Conservation (phyloP, 768 basidiomycete species). For the Russula griseocarnosa region DNA sequence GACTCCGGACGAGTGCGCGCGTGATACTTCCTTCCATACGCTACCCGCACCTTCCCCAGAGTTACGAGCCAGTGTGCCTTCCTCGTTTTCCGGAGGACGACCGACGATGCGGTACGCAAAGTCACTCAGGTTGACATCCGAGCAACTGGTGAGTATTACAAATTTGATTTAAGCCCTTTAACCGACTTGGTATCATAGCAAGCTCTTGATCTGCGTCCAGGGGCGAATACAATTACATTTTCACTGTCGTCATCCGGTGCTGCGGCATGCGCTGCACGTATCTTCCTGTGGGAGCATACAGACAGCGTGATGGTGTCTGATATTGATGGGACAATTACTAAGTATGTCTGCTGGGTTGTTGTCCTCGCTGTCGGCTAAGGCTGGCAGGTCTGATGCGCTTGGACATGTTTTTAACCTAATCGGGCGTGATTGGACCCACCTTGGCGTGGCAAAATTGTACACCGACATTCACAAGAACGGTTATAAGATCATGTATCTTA, state of each 20-base stretch:
- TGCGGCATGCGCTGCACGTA: constrained; percentile 82
- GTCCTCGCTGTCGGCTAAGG: constrained; percentile 4
- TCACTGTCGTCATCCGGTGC: constrained; percentile 80
- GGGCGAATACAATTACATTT: constrained; percentile 90
- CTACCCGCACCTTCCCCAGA: constrained; percentile 8
- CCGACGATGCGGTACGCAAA: constrained; percentile 71
- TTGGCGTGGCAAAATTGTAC: constrained; percentile 95
- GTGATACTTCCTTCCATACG: not conserved
- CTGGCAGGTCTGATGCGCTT: constrained; percentile 80
- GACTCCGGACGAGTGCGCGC: constrained; percentile 3
- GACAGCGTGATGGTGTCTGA: constrained; percentile 92
- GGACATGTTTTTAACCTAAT: constrained; percentile 98
- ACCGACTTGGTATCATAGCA: constrained; percentile 48
- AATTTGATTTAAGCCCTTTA: not conserved
- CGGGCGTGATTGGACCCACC: constrained; percentile 96
- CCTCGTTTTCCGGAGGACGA: constrained; percentile 1
- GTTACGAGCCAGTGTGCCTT: not conserved
- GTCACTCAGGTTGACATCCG: constrained; percentile 87
- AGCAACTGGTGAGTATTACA: constrained; percentile 72
- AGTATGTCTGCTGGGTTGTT: constrained; percentile 47
- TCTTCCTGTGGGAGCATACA: constrained; percentile 94
- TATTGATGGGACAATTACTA: constrained; percentile 98
- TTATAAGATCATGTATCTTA: constrained; percentile 97
- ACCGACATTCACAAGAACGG: constrained; percentile 94
- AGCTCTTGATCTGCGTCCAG: constrained; percentile 76